Base-by-base conservation (phyloP, 495 filamentous ascomycete genomes). In the Symbiotaphrina buchneri region DNA sequence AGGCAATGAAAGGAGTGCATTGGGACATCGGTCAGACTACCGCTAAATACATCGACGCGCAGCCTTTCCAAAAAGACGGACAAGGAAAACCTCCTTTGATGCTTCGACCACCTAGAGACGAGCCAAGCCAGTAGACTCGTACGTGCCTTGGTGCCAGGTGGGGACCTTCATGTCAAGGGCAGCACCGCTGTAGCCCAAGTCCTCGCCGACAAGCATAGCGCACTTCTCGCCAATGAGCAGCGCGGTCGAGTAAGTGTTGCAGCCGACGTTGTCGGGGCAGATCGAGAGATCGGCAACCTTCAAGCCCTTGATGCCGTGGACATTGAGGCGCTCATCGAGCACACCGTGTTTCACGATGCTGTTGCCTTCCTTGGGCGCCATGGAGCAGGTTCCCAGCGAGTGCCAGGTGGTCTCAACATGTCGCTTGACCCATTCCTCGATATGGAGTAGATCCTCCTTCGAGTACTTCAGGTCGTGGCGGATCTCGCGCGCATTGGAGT, bases 391-490 rank as follows among this genome's bases (percentile, higher is more conserved):
- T 42, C 74, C 57, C 2, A 58, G 53, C 10, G 40, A 51, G 49
- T 84, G 78, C 78, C 79, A 83, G 14, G 75, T 83, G 14, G 70
- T 81, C 53, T 78, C 74, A 32, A 78, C 71, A 38, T 81, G 69
- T 32, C 67, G 59, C 56, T 67, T 69, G 37, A 76, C 65, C 76
- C 74, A 83, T 41, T 82, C 74, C 46, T 82, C 73, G 31, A 83
- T 56, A 6, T 67, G 64, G 39, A 59, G 44, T 39, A 80, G 65
- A 49, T 84, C 78, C 23, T 71, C 56, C 28, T 61, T 61, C 33
- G 47, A 58, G 40, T 83, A 85, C 39, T 71, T 47, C 15, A 87
- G 48, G 24, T 77, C 63, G 4, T 68, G 58, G 18, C 68, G 55
- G 30, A 69, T 47, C 6, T 59, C 50, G 18, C 67, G 59, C 36